Conservation (phyloP, 495 filamentous ascomycete species). For the Penicillium psychrofluorescens region DNA sequence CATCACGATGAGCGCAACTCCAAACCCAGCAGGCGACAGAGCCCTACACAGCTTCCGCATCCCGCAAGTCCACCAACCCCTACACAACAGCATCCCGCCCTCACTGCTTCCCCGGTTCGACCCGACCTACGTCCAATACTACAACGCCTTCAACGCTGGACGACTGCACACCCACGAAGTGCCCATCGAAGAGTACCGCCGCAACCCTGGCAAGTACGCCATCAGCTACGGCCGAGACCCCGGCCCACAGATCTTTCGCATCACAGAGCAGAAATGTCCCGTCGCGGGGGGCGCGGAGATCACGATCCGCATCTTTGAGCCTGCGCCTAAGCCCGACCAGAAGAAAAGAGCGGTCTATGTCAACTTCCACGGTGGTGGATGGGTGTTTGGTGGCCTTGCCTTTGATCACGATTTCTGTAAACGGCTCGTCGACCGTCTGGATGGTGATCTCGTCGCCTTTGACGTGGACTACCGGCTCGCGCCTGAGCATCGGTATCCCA, state of each 20-base stretch:
- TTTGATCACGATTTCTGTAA: constrained; percentile 33
- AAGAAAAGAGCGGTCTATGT: constrained; percentile 30
- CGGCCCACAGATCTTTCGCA: constrained; percentile 29
- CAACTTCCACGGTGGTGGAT: constrained; percentile 35
- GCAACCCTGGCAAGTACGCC: constrained; percentile 28
- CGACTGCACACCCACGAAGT: constrained; percentile 35
- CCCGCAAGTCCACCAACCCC: constrained; percentile 17
- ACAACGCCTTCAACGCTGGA: constrained; percentile 33
- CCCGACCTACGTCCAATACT: constrained; percentile 27
- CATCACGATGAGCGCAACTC: neutral
- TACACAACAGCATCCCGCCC: constrained; percentile 31
- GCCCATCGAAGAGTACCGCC: constrained; percentile 36
- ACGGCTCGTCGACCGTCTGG: constrained; percentile 23
- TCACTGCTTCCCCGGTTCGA: constrained; percentile 26
- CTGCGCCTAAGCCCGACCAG: constrained; percentile 16
- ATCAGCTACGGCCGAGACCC: constrained; percentile 26
- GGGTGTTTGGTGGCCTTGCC: constrained; percentile 30
- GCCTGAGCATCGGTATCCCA: constrained; percentile 29
- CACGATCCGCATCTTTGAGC: constrained; percentile 31
- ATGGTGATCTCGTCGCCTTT: constrained; percentile 31
- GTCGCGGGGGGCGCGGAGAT: constrained; percentile 31
- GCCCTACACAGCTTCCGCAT: constrained; percentile 17
- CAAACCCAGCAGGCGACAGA: constrained; percentile 3
- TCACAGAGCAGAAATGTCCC: constrained; percentile 33
- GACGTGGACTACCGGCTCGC: constrained; percentile 33